Base-by-base conservation (phyloP, 805 yeast species). In the Jamesozyma rosinii region DNA sequence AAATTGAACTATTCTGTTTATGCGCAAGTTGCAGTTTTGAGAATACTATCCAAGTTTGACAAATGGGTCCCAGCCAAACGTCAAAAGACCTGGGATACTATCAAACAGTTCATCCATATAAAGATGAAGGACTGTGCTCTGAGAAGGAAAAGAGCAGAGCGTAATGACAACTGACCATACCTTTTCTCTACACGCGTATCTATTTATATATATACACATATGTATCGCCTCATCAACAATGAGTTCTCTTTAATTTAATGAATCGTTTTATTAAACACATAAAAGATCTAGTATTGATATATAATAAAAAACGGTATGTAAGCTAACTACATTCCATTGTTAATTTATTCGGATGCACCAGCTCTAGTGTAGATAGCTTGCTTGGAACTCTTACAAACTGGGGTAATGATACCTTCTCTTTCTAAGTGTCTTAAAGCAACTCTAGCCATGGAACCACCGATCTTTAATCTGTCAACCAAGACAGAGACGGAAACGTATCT, bases 371-470 rank as follows among this genome's bases (percentile, higher is more conserved):
- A 92, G 71, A 94, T 84, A 72, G 81, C 79, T 81, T 92, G 99
- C 77, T 85, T 86, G 66, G 96, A 80, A 85, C 89, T 97, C 70
- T 79, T 81, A 66, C 86, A 81, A 69, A 92, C 83, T 63, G 95
- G 89, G 77, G 81, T 84, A 74, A 92, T 92, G 69, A 85, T 74
- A 69, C 98, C 98, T 63, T 89, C 89, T 57, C 74, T 76, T 77
- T 88, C 97, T 71, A 92, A 85, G 68, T 92, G 96, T 71, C 77
- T 78, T 69, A 92, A 82, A 67, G 97, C 98, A 70, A 87, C 83
- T 78, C 99, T 90, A 66, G 99, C 99, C 68, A 92, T 64, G 54
- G 99, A 89, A 73, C 98, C 99, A 78, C 95, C 95, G 64, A 92
- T 76, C 92, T 92, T 92, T 74, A 92, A 81, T 80, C 98, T 89